A percentile compares a stretch with the other conserved stretches of the same genome.
Evolutionary conservation across 257 asterid species (phyloP).

Genomic region (Voacanga thouarsii): DNA sequence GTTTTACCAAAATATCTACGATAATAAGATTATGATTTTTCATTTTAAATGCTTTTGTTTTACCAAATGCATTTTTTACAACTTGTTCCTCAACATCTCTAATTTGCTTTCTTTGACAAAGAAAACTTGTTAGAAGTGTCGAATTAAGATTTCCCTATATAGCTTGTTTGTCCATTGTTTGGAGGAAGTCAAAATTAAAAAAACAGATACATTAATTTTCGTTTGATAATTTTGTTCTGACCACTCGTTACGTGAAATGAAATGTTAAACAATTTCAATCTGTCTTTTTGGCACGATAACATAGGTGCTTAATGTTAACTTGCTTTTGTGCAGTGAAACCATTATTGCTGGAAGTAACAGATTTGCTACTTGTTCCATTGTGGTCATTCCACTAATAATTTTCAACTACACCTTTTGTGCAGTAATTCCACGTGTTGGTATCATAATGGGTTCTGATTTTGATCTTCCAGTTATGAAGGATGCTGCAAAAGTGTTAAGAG

Average conservation of each 20-base stretch:
- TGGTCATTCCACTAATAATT: background rate
- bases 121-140: background rate
- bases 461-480: slow-evolving; percentile 99
- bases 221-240: background rate
- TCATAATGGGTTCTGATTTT: slow-evolving; percentile 98
- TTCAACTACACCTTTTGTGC: slow-evolving; percentile 23
- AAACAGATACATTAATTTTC: background rate
- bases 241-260: background rate
- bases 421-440: slow-evolving; percentile 83
- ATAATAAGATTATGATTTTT: background rate
- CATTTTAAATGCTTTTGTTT: background rate
- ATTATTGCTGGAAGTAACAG: background rate
- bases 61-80: background rate
- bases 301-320: background rate
- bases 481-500: slow-evolving; percentile 77
- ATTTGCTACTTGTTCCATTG: background rate
- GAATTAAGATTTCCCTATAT: background rate
- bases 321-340: background rate
- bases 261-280: background rate
- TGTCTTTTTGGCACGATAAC: background rate
- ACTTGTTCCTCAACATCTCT: background rate
- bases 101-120: background rate
- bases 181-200: background rate
- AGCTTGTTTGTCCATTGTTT: background rate
- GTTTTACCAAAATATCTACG: background rate